Evolutionary conservation across 352 stramenopile species (phyloP).

Genomic region (Pilasporangium apinafurcum): DNA sequence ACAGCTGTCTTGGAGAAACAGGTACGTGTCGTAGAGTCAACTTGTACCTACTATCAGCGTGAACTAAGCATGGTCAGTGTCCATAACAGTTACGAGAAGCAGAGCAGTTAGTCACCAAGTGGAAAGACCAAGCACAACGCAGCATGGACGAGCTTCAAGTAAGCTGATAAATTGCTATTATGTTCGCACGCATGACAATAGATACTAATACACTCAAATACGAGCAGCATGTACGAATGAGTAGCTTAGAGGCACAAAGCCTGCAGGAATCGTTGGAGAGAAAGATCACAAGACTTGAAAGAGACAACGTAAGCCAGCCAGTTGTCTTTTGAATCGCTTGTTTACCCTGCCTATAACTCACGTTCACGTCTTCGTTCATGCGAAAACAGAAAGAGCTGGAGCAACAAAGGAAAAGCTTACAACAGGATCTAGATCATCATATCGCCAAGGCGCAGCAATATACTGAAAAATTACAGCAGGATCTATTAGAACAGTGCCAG

Average conservation of each 20-base stretch:
- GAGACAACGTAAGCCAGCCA: conserved; percentile 5
- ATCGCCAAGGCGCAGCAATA: conserved; percentile 9
- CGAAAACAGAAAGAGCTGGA: conserved; percentile 24
- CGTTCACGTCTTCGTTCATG: background rate
- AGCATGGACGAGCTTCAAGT: conserved; percentile 37
- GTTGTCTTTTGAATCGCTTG: background rate
- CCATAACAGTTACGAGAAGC: conserved; percentile 26
- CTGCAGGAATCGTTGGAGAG: conserved; percentile 9
- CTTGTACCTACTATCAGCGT: too few species aligned
- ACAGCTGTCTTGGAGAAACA: conserved; percentile 20
- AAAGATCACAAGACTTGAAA: conserved; percentile 3
- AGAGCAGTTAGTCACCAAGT: conserved; percentile 24
- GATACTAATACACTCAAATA: background rate
- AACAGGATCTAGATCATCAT: conserved; percentile 17
- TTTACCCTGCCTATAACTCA: background rate
- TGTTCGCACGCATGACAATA: background rate
- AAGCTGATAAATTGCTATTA: background rate
- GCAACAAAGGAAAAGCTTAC: conserved; percentile 17
- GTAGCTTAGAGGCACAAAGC: conserved; percentile 7
- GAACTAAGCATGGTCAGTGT: too few species aligned
- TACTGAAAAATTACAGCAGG: conserved; percentile 4
- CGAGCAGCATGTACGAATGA: conserved; percentile 1
- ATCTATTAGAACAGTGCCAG: conserved; percentile 9
- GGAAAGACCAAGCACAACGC: conserved; percentile 29
- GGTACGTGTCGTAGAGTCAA: conserved; percentile 9